Conservation (phyloP, 2,329 filamentous ascomycete species). For the Pseudocercospora pini-densiflorae region DNA sequence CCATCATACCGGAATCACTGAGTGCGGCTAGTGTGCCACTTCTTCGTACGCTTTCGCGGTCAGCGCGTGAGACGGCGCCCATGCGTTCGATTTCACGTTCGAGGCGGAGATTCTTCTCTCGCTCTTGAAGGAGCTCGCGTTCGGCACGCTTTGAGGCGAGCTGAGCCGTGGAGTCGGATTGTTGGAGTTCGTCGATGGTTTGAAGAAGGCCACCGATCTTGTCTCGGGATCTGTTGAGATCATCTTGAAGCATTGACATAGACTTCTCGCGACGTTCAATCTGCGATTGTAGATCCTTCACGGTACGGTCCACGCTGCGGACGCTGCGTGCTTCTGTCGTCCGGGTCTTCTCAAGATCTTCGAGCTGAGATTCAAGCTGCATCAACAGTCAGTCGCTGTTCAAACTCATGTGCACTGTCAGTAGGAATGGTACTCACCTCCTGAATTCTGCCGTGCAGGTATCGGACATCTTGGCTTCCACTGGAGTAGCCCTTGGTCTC, state of each 20-base stretch:
- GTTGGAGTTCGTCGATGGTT: constrained; percentile 92
- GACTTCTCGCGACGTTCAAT: constrained; percentile 93
- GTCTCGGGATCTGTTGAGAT: constrained; percentile 83
- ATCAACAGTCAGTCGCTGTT: constrained; percentile 30
- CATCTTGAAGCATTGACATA: constrained; percentile 77
- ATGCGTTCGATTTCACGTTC: constrained; percentile 77
- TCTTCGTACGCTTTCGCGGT: constrained; percentile 53
- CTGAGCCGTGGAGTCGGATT: constrained; percentile 80
- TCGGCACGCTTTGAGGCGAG: constrained; percentile 83
- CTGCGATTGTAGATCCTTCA: constrained; percentile 90
- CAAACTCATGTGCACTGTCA: constrained; percentile 24
- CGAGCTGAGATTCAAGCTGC: constrained; percentile 67
- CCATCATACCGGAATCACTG: constrained; percentile 47
- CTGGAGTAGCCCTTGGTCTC: constrained; percentile 98
- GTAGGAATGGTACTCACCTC: constrained; percentile 66
- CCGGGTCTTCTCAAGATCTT: constrained; percentile 79
- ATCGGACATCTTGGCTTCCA: constrained; percentile 92
- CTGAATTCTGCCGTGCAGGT: constrained; percentile 90
- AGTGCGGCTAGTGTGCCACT: constrained; percentile 39
- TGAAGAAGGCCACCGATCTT: constrained; percentile 87
- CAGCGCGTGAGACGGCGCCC: constrained; percentile 71
- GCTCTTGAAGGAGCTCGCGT: constrained; percentile 85
- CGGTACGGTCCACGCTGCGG: constrained; percentile 89
- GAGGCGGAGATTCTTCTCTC: constrained; percentile 77
- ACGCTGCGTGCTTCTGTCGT: constrained; percentile 83